Base-by-base conservation (phyloP, 2,329 filamentous ascomycete genomes). In the Boeremia exigua region DNA sequence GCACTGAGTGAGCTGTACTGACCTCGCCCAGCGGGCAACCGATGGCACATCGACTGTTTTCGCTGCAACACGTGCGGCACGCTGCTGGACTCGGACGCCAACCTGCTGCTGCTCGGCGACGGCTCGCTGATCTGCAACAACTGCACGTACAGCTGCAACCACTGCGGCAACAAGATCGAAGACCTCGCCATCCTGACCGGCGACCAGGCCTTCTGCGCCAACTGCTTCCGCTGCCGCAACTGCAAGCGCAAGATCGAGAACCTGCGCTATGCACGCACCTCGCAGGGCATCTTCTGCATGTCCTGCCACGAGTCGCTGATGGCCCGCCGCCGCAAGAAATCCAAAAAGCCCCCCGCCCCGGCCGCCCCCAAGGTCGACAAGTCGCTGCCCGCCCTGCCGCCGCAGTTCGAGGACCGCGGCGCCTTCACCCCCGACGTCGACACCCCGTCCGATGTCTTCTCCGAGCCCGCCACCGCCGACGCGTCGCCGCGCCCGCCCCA, bases 171-270 rank as follows among this genome's bases (percentile, higher is more conserved):
- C 81, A 99, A 99, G 82, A 99, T 99, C 65, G 95, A 99, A 75
- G 95, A 99, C 74, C 83, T 98, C 60, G 95, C 95, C 61, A 99
- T 99, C 75, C 82, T 99, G 65, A 99, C 95, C 0, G 95, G 95
- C 62, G 95, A 99, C 71, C 94, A 99, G 79, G 95, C 95, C 39
- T 99, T 97, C 75, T 99, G 95, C 78, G 92, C 93, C 38, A 94
- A 91, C 54, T 99, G 95, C 79, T 99, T 99, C 80, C 87, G 93
- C 69, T 99, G 95, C 79, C 86, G 95, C 68, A 99, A 98, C 76
- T 99, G 95, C 83, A 99, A 98, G 81, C 88, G 91, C 74, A 97
- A 97, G 81, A 99, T 99, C 58, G 95, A 99, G 78, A 99, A 99
- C 75, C 82, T 99, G 62, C 88, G 94, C 75, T 99, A 98, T 86